These are phyloP conservation scores for Tetracladium marchalianum DNA, from an alignment of 495 filamentous ascomycete genomes.

Conservation along the genomic window DNA sequence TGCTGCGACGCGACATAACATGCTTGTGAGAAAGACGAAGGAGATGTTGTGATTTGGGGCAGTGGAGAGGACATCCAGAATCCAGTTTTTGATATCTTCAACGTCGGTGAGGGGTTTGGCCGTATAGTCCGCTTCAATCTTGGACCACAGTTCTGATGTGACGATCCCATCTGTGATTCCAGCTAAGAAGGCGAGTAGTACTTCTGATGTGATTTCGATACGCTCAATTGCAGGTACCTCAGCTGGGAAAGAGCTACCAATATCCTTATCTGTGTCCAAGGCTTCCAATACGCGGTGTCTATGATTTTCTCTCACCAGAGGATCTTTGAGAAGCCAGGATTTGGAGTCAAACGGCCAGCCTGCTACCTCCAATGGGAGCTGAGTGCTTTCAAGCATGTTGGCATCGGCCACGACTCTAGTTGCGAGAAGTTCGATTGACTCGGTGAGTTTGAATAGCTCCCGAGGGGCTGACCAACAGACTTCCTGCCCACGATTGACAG, in stretches of 20 bases:
- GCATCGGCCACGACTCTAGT: conserved; percentile 73
- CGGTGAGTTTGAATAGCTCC: conserved; percentile 81
- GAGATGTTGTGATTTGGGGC: conserved; percentile 72
- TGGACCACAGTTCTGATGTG: conserved; percentile 53
- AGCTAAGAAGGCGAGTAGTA: conserved; percentile 58
- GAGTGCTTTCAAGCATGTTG: conserved; percentile 61
- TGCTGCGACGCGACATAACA: conserved; percentile 43
- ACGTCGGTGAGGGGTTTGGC: conserved; percentile 35
- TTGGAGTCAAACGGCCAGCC: conserved; percentile 69
- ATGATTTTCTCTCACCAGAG: conserved; percentile 13
- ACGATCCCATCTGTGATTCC: conserved; percentile 70
- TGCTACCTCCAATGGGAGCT: conserved; percentile 31
- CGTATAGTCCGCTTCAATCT: conserved; percentile 52
- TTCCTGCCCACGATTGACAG: conserved; percentile 13
- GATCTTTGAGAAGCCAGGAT: conserved; percentile 23
- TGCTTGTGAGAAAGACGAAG: conserved; percentile 76
- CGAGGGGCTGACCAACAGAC: conserved; percentile 64
- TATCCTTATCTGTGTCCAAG: conserved; percentile 53
- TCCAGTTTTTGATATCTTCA: conserved; percentile 57
- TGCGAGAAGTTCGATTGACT: conserved; percentile 64
- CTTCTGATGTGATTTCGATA: conserved; percentile 58
- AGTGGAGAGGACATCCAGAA: conserved; percentile 63
- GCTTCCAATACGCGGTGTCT: conserved; percentile 45
- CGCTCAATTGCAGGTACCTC: conserved; percentile 51
- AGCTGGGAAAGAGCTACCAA: conserved; percentile 46